These are phyloP conservation scores for Didymosphaeria variabile DNA, from an alignment of 2,329 filamentous ascomycete species.

Conservation along the genomic window DNA sequence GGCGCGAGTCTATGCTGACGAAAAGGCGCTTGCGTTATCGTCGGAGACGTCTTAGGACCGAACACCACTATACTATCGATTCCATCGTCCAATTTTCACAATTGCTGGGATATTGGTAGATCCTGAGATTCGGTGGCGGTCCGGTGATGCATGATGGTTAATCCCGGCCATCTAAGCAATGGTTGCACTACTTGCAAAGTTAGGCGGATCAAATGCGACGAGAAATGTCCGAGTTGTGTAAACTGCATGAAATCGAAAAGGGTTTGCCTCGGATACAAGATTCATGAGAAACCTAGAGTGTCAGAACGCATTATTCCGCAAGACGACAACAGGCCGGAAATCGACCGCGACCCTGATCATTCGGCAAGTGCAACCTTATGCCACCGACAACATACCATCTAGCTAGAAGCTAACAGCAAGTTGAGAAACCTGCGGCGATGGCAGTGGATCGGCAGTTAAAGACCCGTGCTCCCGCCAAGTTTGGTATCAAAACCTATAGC, in stretches of 20 bases:
- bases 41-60: no score
- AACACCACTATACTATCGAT: no score
- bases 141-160: neutral
- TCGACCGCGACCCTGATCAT: neutral
- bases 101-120: no score
- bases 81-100: no score
- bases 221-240: neutral
- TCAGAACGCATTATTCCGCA: neutral
- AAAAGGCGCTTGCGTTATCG: no score
- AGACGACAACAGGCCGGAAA: neutral
- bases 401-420: no score
- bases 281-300: neutral
- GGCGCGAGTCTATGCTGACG: no score
- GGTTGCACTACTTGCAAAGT: neutral
- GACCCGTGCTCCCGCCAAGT: no score
- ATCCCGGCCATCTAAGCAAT: neutral
- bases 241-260: neutral
- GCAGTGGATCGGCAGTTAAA: neutral
- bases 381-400: no score
- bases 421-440: neutral
- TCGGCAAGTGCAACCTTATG: neutral
- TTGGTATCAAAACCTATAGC: neutral
- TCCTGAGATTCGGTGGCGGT: no score
- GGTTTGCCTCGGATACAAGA: neutral
- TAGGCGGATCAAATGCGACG: constrained; percentile 1